Percentiles rank a stretch among this genome's conserved stretches.
Conservation (phyloP, 495 filamentous ascomycete species). For the Corynascus novoguineensis region DNA sequence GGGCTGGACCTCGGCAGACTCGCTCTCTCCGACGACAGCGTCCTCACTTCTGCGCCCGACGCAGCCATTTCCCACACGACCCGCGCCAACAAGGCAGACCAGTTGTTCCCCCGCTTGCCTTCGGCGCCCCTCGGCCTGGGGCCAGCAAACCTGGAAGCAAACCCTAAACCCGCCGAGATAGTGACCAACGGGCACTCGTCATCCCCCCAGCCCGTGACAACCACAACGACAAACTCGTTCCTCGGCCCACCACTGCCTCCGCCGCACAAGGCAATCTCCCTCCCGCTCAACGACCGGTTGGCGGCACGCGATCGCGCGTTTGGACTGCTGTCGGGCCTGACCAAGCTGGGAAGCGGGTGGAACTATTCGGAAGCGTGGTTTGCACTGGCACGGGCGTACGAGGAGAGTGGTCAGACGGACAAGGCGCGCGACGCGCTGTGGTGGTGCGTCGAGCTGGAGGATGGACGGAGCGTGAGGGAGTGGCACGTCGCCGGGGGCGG, state of each 20-base stretch:
- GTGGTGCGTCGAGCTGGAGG: slow-evolving; percentile 73
- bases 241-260: slow-evolving; percentile 34
- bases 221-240: neutral
- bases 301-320: slow-evolving; percentile 82
- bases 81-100: slow-evolving; percentile 9
- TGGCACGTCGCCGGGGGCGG: slow-evolving; percentile 57
- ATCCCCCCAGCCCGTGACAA: neutral
- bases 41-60: slow-evolving; percentile 7
- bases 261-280: slow-evolving; percentile 45
- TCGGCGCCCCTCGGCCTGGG: slow-evolving; percentile 41
- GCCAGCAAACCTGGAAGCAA: slow-evolving; percentile 3
- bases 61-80: slow-evolving; percentile 12
- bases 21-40: slow-evolving; percentile 5
- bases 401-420: slow-evolving; percentile 73
- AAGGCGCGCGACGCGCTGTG: slow-evolving; percentile 74
- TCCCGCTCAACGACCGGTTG: slow-evolving; percentile 67
- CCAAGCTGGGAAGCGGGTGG: slow-evolving; percentile 84
- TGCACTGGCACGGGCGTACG: slow-evolving; percentile 75
- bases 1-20: slow-evolving; percentile 21
- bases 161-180: neutral
- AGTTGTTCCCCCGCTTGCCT: slow-evolving; percentile 25
- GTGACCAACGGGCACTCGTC: neutral
- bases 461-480: slow-evolving; percentile 54
- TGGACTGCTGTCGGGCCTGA: slow-evolving; percentile 70
- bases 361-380: slow-evolving; percentile 93